Evolutionary conservation across 1,284 basidiomycete species (phyloP).

Genomic region (Puccinia coronata): DNA sequence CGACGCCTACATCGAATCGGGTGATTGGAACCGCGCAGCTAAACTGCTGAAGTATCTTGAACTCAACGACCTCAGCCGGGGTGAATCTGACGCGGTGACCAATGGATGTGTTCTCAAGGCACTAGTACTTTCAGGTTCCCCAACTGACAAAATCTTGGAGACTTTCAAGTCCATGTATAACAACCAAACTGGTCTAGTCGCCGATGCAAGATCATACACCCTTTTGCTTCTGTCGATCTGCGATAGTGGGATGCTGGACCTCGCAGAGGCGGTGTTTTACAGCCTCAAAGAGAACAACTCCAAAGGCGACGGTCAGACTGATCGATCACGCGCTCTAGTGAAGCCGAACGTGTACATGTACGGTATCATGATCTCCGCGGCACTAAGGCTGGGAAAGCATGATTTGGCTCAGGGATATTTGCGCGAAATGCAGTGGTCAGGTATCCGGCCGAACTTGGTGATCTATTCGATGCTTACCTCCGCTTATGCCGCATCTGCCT

Average conservation of each 20-base stretch:
- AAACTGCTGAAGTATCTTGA: conserved; percentile 72
- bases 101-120: conserved; percentile 76
- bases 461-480: conserved; percentile 73
- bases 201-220: conserved; percentile 71
- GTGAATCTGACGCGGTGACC: conserved; percentile 63
- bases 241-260: conserved; percentile 70
- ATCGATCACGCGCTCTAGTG: conserved; percentile 39
- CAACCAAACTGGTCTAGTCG: conserved; percentile 63
- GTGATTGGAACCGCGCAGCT: conserved; percentile 75
- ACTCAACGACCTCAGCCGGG: conserved; percentile 57
- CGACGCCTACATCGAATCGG: conserved; percentile 79
- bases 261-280: conserved; percentile 70
- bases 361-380: conserved; percentile 82
- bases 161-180: conserved; percentile 67
- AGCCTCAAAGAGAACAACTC: conserved; percentile 56
- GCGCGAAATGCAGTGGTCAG: conserved; percentile 71
- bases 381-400: conserved; percentile 67
- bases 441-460: conserved; percentile 70
- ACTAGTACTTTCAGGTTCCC: conserved; percentile 76
- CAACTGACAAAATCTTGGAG: conserved; percentile 69
- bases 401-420: conserved; percentile 70
- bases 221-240: conserved; percentile 80
- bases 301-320: neutral
- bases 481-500: conserved; percentile 62
- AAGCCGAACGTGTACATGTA: conserved; percentile 65